phyloP scores from a whole-genome alignment of 179 eudicot species.

The Carnegiea gigantea region DNA sequence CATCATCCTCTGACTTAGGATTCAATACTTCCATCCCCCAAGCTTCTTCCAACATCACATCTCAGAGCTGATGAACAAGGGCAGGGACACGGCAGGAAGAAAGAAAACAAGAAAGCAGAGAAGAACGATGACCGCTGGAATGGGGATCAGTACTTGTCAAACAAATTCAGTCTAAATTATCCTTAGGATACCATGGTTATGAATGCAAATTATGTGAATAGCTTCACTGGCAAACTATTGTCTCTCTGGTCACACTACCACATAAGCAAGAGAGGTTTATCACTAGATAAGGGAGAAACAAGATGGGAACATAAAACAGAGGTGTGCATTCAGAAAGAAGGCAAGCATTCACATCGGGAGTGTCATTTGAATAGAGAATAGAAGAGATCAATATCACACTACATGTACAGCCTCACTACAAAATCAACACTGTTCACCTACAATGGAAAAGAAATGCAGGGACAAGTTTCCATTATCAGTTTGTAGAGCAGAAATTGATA shows the following conservation, averaged over 20 bases:
- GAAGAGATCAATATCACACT: conserved; percentile 2
- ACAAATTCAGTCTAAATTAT: no score
- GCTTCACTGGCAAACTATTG: not conserved
- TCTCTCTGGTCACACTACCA: not conserved
- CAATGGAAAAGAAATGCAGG: conserved; percentile 10
- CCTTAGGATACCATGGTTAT: no score
- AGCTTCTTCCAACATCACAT: no score
- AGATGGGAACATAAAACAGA: not conserved
- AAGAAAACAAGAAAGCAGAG: no score
- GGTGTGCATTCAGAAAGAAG: not conserved
- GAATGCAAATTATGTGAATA: no score
- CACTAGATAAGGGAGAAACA: not conserved
- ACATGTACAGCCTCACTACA: not conserved
- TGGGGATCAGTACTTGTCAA: no score
- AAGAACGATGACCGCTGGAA: no score
- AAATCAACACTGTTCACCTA: not conserved
- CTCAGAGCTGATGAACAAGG: no score
- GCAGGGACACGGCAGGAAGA: no score
- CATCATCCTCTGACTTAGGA: no score
- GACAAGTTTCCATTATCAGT: conserved; percentile 31
- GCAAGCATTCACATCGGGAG: not conserved
- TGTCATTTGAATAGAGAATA: not conserved
- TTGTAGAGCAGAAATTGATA: not conserved
- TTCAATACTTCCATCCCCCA: no score
- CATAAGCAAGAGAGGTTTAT: no score